Base-by-base conservation (phyloP, 2,329 filamentous ascomycete genomes). In the Scytalidium sp. region DNA sequence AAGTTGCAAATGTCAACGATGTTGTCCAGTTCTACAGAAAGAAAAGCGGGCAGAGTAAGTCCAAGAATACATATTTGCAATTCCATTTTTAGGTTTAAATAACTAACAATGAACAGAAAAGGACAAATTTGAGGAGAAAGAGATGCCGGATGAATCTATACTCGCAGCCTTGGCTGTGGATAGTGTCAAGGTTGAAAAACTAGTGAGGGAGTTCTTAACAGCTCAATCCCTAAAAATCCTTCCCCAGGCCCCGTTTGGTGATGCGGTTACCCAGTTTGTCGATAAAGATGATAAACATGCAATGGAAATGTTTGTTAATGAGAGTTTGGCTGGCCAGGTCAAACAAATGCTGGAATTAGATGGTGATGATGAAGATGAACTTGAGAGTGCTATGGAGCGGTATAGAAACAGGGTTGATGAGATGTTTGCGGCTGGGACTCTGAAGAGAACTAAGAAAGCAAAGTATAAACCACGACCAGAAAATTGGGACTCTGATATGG, bases 281-380 rank as follows among this genome's bases (percentile, higher is more conserved):
- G 85, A 92, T 65, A 97, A 97, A 59, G 90, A 96, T 57, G 94
- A 99, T 71, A 96, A 92, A 64, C 85, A 94, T 60, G 90, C 90
- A 2, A 90, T 97, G 84, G 84, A 92, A 62, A 74, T 84, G 41
- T 93, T 93, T 59, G 85, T 93, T 9, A 81, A 79, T 19, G 85
- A 90, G 25, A 87, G 85, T 13, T 72, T 93, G 2, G 76, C 81
- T 2, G 82, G 78, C 19, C 87, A 91, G 61, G 79, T 92, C 17
- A 83, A 84, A 57, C 80, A 87, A 54, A 76, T 93, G 61, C 73
- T 92, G 27, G 73, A 76, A 1, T 70, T 90, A 3, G 80, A 84
- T 5, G 82, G 87, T 42, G 75, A 79, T 0, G 82, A 85, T 17
- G 81, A 87, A 46, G 81, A 85, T 25, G 86, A 89, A 25, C 75